These are phyloP conservation scores for Nemophila menziesii DNA, from an alignment of 257 asterid species.

Conservation along the genomic window DNA sequence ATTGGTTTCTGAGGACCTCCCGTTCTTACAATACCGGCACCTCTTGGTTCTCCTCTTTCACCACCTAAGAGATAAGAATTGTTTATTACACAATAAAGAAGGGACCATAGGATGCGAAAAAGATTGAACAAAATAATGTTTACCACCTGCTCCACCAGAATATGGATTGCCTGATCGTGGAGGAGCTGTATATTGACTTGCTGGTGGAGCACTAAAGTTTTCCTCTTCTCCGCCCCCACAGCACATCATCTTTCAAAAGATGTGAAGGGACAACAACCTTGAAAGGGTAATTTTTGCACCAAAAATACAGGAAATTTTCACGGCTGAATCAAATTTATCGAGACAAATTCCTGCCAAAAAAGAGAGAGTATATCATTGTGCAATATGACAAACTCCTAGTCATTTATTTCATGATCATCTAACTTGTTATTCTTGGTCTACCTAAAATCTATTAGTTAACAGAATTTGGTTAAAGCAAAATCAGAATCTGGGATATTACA, in stretches of 20 bases:
- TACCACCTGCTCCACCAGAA: conserved; percentile 31
- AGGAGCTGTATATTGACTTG: conserved; percentile 55
- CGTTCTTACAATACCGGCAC: conserved; percentile 40
- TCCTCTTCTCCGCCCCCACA: conserved; percentile 90
- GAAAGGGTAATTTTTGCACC: conserved; percentile 1
- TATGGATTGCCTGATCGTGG: conserved; percentile 47
- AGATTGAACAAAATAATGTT: neutral
- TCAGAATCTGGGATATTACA: no score
- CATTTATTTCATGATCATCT: neutral
- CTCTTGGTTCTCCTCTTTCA: conserved; percentile 73
- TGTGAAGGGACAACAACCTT: conserved; percentile 15
- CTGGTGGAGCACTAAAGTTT: conserved; percentile 38
- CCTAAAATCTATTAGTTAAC: no score
- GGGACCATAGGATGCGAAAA: neutral
- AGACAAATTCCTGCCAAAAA: conserved; percentile 7
- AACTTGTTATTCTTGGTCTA: no score
- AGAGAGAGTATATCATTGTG: neutral
- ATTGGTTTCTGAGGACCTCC: conserved; percentile 71
- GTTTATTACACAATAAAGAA: neutral
- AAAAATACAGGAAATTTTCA: conserved; percentile 6
- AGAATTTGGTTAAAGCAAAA: no score
- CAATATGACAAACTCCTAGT: neutral
- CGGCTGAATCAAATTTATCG: conserved; percentile 1
- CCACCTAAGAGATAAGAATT: conserved; percentile 22
- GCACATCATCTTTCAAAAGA: conserved; percentile 42